Base-by-base conservation (phyloP, 345 rosid genomes). In the Fremontodendron californicum region DNA sequence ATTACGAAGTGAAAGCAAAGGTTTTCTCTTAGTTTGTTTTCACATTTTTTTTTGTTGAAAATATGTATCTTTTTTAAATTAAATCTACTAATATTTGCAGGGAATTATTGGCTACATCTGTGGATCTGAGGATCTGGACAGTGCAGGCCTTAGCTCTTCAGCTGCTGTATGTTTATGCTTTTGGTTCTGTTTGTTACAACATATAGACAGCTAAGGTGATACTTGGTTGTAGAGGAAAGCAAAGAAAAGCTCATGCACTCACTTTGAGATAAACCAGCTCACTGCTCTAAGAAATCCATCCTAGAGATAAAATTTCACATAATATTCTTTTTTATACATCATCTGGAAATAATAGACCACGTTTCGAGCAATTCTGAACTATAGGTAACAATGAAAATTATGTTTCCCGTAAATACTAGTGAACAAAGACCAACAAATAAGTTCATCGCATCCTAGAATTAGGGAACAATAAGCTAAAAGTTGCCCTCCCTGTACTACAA, bases 61-160 rank as follows among this genome's bases (percentile, higher is more conserved):
- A 49, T 49, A 23, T 48, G 35, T 31, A 51, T 43, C 45, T 70
- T 71, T 71, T 49, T 43, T 33, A 18, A 74, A 58, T 27, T 25
- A 31, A 58, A 18, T 60, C 18, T 16, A 25, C n/a, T 31, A 33
- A 39, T 71, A 58, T 66, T 66, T 88, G 78, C 90, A 93, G 99
- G 99, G 99, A 51, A 89, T 95, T 75, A 85, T 82, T 68, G 98
- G 99, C 60, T 95, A 85, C 84, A 89, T 91, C 60, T 89, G 86
- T 85, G 98, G 98, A 75, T 87, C 97, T 57, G 87, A 90, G 84
- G 94, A 90, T 81, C 88, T 95, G 85, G 99, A 95, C 80, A 88
- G 97, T 81, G 92, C 98, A 23, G 99, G 99, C 74, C 98, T 95
- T 81, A 95, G 99, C 86, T 95, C 99, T 79, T 95, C 98, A 62